Percentiles rank a stretch among this genome's conserved stretches.
These are phyloP conservation scores for Trypanosoma avium DNA, from an alignment of 208 protist species.

Conservation along the genomic window DNA sequence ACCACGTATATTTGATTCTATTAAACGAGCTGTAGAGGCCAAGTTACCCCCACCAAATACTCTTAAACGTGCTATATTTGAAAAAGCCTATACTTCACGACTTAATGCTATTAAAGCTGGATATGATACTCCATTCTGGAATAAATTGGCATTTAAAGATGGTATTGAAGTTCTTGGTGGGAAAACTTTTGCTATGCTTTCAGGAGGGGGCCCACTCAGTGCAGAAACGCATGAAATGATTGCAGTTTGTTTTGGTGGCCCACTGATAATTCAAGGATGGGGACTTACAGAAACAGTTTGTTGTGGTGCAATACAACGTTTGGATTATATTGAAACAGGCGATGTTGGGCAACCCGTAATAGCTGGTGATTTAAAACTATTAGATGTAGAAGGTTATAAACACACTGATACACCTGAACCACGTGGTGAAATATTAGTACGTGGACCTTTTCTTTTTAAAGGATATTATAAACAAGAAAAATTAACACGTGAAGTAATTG, in stretches of 20 bases:
- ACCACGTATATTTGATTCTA: slow-evolving; percentile 82
- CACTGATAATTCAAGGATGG: slow-evolving; percentile 81
- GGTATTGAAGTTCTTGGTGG: slow-evolving; percentile 67
- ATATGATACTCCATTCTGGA: slow-evolving; percentile 78
- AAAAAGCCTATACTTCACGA: slow-evolving; percentile 57
- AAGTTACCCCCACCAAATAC: slow-evolving; percentile 51
- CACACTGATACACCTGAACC: too few relatives aligned
- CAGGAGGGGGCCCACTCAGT: slow-evolving; percentile 77
- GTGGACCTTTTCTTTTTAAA: too few relatives aligned
- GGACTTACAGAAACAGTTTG: slow-evolving; percentile 87
- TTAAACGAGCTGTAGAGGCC: slow-evolving; percentile 79
- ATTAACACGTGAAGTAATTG: too few relatives aligned
- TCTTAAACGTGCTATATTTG: slow-evolving; percentile 65
- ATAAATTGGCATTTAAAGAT: slow-evolving; percentile 68
- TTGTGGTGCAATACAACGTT: slow-evolving; percentile 54
- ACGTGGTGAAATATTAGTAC: too few relatives aligned
- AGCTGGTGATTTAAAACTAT: slow-evolving; percentile 20
- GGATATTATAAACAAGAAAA: too few relatives aligned
- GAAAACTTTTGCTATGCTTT: slow-evolving; percentile 60
- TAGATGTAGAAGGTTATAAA: slow-evolving; percentile 34
- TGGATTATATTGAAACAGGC: slow-evolving; percentile 58
- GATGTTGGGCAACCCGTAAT: slow-evolving; percentile 75
- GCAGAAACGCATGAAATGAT: slow-evolving; percentile 78
- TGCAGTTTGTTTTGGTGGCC: slow-evolving; percentile 67
- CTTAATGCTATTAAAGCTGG: slow-evolving; percentile 65